Evolutionary conservation across 2,329 filamentous ascomycete species (phyloP), one percentile per base, ranked within the genome.

Genomic region (Aspergillus spinulosporus): DNA sequence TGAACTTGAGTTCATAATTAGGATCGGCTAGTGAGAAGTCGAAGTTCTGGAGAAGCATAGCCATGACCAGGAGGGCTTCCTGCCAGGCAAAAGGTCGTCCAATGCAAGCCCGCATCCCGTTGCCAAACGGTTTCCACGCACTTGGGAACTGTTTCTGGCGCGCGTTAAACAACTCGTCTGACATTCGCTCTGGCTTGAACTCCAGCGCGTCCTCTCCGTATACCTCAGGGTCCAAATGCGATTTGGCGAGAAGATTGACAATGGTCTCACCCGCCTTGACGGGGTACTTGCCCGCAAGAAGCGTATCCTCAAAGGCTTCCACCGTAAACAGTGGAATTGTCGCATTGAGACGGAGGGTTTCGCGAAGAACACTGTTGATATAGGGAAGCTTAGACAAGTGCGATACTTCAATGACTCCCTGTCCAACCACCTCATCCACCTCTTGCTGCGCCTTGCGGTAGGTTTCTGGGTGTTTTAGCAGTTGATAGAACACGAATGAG

Each of bases 61-160:
- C 83, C 62, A 85, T 76, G 6, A 81, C 80, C 0, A 90, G 73
- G 4, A 88, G 68, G 1, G 82, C 79, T 71, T 92, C 89, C 66
- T 92, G 88, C 85, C 86, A 88, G 1, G 88, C 88, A 67, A 92
- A 92, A 0, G 84, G 80, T 1, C 88, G 77, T 3, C 89, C 89
- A 58, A 92, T 91, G 63, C 88, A 92, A 1, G 78, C 86, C 52
- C 89, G 77, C 60, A 82, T 78, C 1, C 88, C 88, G 56, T 88
- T 88, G 1, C 89, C 89, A 63, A 92, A 92, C 3, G 89, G 87
- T 72, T 89, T 88, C 85, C 84, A 88, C 32, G 80, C 78, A 60
- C 85, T 84, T 45, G 82, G 82, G 31, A 83, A 85, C 36, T 88
- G 76, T 39, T 83, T 82, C 58, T 84, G 82, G 5, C 47, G 47